Conservation (phyloP, 192 early-diverging fungal species). For the Umbelopsis isabellina region DNA sequence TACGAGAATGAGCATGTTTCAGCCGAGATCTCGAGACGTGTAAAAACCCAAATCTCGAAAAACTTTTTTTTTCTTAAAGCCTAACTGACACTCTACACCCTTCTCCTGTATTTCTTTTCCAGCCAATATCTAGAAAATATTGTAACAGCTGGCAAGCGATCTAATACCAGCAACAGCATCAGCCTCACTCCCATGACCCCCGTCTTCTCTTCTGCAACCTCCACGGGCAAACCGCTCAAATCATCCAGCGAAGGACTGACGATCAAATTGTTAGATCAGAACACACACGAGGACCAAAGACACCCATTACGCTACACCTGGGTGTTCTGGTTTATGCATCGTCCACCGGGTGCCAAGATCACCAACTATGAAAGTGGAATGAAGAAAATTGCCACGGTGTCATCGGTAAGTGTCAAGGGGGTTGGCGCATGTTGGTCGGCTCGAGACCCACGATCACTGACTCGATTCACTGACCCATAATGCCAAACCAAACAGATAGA, state of each 20-base stretch:
- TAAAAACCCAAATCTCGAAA: too few relatives aligned
- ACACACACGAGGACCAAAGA: constrained; percentile 5
- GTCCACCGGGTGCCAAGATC: constrained; percentile 83
- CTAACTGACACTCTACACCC: too few relatives aligned
- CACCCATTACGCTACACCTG: constrained; percentile 81
- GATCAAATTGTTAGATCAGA: constrained; percentile 5
- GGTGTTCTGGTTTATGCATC: constrained; percentile 96
- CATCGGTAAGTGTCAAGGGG: constrained; percentile 53
- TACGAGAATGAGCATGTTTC: background rate
- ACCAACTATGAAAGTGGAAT: constrained; percentile 87
- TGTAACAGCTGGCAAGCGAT: background rate
- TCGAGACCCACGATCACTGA: background rate
- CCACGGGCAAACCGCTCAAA: background rate
- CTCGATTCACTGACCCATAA: background rate
- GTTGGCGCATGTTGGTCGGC: too few relatives aligned
- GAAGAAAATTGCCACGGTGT: constrained; percentile 83
- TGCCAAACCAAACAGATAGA: constrained; percentile 55
- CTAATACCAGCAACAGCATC: background rate
- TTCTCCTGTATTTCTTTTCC: too few relatives aligned
- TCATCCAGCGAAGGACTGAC: background rate
- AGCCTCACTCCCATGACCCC: constrained; percentile 3
- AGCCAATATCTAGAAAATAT: too few relatives aligned
- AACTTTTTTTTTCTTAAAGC: too few relatives aligned
- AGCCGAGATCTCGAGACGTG: too few relatives aligned
- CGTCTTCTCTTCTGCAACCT: background rate